Base-by-base conservation (phyloP, 306 rosid species). In the Betula pendula region DNA sequence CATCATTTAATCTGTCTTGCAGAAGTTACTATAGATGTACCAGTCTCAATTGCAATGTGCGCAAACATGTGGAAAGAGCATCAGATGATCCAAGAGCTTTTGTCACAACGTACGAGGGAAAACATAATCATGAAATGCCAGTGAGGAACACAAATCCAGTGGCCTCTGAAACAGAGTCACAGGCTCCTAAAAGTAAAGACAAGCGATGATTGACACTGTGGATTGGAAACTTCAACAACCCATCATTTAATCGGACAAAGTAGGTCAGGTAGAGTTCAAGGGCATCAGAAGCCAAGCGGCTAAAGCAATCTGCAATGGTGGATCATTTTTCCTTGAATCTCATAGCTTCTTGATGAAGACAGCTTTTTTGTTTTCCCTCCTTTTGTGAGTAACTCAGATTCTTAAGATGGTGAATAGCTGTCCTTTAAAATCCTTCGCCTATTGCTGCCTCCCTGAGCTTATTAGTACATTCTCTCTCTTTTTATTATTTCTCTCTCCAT, bases 1-100 rank as follows among this genome's bases (percentile, higher is more conserved):
- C 22, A 43, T 47, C 14, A 42, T 24, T 15, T 71, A 22, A 45
- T 70, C 68, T 40, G 29, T 81, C 13, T 63, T 87, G 89, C 91
- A 95, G 99, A 78, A 92, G 97, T 80, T 95, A 95, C 83, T 95
- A 92, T 56, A 87, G 97, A 86, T 95, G 97, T 73, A 95, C 97
- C 4, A 89, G 85, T 55, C 79, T 83, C 58, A 90, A 92, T 82
- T 95, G 99, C 81, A 88, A 84, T 19, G 96, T 90, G 63, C 88
- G 97, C 15, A 95, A 92, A 65, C 97, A 95, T 33, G 97, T 95
- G 65, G 99, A 95, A 75, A 88, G 96, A 88, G 89, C 97, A 75
- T 84, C 91, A 0, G 99, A 92, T 68, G 99, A 92, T 52, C 97
- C 97, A 27, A 87, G 78, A 75, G 87, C 99, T 74, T 95, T 90